A percentile compares a stretch with the other conserved stretches of the same genome.
Evolutionary conservation across 345 rosid genomes (phyloP).

Genomic region (Eucalyptus sp.): DNA sequence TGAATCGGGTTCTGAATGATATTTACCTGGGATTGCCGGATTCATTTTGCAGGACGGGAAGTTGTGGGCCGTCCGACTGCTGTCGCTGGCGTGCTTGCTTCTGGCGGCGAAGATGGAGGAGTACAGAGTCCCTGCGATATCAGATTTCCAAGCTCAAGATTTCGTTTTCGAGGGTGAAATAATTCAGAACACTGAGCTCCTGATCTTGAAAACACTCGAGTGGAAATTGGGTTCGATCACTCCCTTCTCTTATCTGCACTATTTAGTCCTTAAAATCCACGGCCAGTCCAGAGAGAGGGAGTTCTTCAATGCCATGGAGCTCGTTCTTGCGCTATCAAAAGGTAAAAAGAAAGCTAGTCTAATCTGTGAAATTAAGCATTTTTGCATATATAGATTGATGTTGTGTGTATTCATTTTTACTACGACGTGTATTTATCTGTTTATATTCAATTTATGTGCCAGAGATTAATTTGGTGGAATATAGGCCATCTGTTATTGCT

Average conservation of each 20-base stretch:
- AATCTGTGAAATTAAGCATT: neutral
- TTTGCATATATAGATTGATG: neutral
- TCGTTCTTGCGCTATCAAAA: constrained; percentile 33
- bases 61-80: constrained; percentile 56
- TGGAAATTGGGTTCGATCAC: constrained; percentile 69
- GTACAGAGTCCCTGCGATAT: constrained; percentile 38
- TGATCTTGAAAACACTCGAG: constrained; percentile 55
- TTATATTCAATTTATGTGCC: neutral
- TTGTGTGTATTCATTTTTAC: neutral
- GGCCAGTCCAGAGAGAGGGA: constrained; percentile 15
- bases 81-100: constrained; percentile 70
- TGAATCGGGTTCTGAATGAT: neutral
- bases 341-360: constrained; percentile 14
- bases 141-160: constrained; percentile 38
- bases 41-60: constrained; percentile 43
- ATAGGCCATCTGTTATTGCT: constrained; percentile 65
- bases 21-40: neutral
- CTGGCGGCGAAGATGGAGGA: constrained; percentile 91
- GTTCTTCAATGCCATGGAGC: constrained; percentile 31
- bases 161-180: constrained; percentile 34
- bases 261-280: constrained; percentile 34
- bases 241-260: constrained; percentile 61
- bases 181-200: constrained; percentile 57
- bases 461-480: constrained; percentile 51
- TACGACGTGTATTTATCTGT: neutral